A percentile compares a stretch with the other conserved stretches of the same genome.
These are phyloP conservation scores for Cyclotella choctawhatcheeana DNA, from an alignment of 108 stramenopile genomes.

Conservation along the genomic window DNA sequence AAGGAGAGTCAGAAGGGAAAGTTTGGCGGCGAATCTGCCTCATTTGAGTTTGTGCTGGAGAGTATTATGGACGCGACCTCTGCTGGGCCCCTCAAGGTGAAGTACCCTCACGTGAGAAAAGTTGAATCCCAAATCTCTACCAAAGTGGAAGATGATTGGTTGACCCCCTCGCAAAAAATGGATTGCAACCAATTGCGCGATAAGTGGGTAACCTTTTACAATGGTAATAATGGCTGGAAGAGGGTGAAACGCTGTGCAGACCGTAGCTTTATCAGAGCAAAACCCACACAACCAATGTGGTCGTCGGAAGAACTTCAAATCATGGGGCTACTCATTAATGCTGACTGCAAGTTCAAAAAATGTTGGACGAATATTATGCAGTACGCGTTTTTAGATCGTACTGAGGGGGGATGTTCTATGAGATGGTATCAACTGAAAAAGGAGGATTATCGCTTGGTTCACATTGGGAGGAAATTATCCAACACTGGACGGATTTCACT, in stretches of 20 bases:
- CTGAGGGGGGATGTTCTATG: slow-evolving; percentile 5
- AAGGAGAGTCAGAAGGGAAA: slow-evolving; percentile 11
- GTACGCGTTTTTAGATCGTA: slow-evolving; percentile 18
- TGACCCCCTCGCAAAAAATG: neutral
- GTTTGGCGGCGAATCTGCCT: slow-evolving; percentile 14
- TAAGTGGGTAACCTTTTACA: neutral
- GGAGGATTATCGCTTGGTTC: slow-evolving; percentile 18
- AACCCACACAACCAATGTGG: slow-evolving; percentile 7
- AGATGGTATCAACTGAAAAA: slow-evolving; percentile 19
- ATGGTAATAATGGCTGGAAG: neutral
- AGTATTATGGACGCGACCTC: neutral
- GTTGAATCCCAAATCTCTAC: slow-evolving; percentile 5
- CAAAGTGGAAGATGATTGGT: slow-evolving; percentile 23
- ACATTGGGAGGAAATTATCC: neutral
- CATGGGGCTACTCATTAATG: slow-evolving; percentile 26
- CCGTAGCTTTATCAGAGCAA: neutral
- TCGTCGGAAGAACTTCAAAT: slow-evolving; percentile 1
- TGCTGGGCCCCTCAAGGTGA: neutral
- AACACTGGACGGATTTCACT: neutral
- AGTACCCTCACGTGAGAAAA: slow-evolving; percentile 4
- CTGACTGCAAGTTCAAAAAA: slow-evolving; percentile 28
- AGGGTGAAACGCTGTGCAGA: neutral
- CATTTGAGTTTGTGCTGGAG: slow-evolving; percentile 19
- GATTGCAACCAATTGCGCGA: neutral
- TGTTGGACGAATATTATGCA: slow-evolving; percentile 26